Evolutionary conservation across 2,329 filamentous ascomycete genomes (phyloP).

Genomic region (Penicillium vulpinum): DNA sequence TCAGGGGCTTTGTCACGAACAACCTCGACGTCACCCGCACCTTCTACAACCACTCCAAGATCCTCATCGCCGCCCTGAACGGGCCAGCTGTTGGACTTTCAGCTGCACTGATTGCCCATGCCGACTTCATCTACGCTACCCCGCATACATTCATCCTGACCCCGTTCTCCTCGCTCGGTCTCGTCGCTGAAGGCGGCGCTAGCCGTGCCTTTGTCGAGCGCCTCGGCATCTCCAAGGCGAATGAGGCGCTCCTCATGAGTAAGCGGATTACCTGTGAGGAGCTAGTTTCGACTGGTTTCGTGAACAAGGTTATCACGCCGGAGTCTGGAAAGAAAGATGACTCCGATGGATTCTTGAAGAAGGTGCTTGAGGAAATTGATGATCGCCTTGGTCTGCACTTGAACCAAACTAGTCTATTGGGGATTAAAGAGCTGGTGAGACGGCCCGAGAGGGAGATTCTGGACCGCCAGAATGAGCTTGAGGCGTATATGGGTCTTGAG

Average conservation of each 20-base stretch:
- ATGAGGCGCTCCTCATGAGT: constrained; percentile 91
- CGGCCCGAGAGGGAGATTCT: constrained; percentile 69
- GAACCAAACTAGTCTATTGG: constrained; percentile 72
- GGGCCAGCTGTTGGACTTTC: constrained; percentile 87
- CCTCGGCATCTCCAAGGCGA: constrained; percentile 77
- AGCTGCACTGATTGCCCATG: constrained; percentile 77
- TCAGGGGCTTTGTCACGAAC: constrained; percentile 73
- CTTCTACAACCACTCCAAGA: constrained; percentile 92
- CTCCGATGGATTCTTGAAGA: constrained; percentile 65
- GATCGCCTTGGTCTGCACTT: constrained; percentile 78
- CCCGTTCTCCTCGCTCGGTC: constrained; percentile 84
- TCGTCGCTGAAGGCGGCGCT: constrained; percentile 86
- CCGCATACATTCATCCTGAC: constrained; percentile 84
- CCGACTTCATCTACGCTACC: constrained; percentile 88
- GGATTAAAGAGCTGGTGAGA: constrained; percentile 82
- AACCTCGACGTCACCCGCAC: constrained; percentile 88
- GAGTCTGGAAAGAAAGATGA: constrained; percentile 59
- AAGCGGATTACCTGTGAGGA: constrained; percentile 72
- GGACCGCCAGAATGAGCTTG: constrained; percentile 74
- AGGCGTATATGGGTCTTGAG: constrained; percentile 83
- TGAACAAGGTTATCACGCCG: constrained; percentile 74
- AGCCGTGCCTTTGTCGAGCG: constrained; percentile 75
- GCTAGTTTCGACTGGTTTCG: constrained; percentile 73
- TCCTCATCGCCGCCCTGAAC: constrained; percentile 87
- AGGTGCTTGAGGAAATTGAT: constrained; percentile 77